phyloP scores from a whole-genome alignment of 2,329 filamentous ascomycete species.

The Coccinonectria pachysandricola region DNA sequence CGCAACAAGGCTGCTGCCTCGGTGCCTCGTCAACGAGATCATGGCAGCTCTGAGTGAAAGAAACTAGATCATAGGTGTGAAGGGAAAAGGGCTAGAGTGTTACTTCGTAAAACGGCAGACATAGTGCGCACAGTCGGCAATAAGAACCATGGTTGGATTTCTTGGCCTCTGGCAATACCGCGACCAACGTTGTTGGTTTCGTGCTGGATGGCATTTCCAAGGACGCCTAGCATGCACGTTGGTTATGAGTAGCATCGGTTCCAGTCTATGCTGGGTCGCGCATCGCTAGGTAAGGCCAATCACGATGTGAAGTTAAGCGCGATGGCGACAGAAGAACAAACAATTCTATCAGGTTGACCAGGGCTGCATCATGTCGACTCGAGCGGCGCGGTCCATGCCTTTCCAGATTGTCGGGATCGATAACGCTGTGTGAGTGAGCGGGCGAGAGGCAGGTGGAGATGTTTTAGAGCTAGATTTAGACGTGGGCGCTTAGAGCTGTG shows the following conservation, averaged over 20 bases:
- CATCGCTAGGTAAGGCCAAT: conserved; percentile 17
- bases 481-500: conserved; percentile 19
- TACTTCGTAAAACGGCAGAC: too few species aligned
- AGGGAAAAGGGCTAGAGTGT: too few species aligned
- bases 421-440: conserved; percentile 6
- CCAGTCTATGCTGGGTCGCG: conserved; percentile 11
- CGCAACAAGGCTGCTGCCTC: too few species aligned
- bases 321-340: conserved; percentile 16
- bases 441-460: too few species aligned
- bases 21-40: too few species aligned
- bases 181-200: conserved; percentile 4
- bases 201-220: conserved; percentile 1
- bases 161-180: conserved; percentile 4
- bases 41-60: too few species aligned
- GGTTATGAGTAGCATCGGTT: conserved; percentile 11
- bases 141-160: too few species aligned
- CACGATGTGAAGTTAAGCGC: conserved; percentile 15
- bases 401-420: conserved; percentile 15
- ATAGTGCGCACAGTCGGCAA: too few species aligned
- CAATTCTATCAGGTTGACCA: too few species aligned
- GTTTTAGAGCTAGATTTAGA: too few species aligned
- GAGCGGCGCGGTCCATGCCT: conserved; percentile 4
- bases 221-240: too few species aligned
- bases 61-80: too few species aligned
- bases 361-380: not conserved